Percentiles rank a stretch among this genome's conserved stretches.
Evolutionary conservation across 768 basidiomycete genomes (phyloP).

Genomic region (Coprinopsis sp.): DNA sequence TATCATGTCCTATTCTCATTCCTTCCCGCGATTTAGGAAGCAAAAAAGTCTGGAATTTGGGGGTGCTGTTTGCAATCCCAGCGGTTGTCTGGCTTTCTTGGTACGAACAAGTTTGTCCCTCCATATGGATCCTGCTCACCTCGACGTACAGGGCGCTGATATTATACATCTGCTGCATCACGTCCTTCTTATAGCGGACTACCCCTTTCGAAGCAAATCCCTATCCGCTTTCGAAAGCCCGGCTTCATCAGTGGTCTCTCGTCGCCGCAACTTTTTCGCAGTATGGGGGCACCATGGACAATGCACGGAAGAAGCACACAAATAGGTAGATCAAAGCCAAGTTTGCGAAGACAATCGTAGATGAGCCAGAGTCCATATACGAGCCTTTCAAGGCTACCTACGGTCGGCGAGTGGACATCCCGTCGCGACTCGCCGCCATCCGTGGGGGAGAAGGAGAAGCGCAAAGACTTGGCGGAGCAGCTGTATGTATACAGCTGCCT

Average conservation of each 20-base stretch:
- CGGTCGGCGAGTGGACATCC: too few relatives aligned
- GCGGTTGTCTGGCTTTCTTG: conserved; percentile 59
- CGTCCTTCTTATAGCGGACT: conserved; percentile 8
- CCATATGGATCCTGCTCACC: not conserved
- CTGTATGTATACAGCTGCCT: too few relatives aligned
- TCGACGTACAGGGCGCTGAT: not conserved
- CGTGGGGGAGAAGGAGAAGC: too few relatives aligned
- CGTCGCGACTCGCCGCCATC: too few relatives aligned
- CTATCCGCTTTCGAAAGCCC: not conserved
- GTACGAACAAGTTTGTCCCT: conserved; percentile 27
- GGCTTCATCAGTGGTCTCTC: not conserved
- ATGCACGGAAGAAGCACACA: conserved; percentile 23
- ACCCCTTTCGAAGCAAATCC: not conserved
- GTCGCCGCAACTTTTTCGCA: conserved; percentile 1
- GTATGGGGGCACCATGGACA: conserved; percentile 35
- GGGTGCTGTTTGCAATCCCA: conserved; percentile 60
- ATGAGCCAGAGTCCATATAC: too few relatives aligned
- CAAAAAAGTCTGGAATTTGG: conserved; percentile 57
- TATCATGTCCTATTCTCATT: too few relatives aligned
- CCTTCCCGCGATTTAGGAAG: conserved; percentile 50
- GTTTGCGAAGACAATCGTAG: too few relatives aligned
- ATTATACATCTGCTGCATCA: conserved; percentile 6
- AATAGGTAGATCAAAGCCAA: too few relatives aligned
- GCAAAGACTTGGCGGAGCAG: too few relatives aligned
- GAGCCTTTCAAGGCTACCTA: too few relatives aligned